Evolutionary conservation across 768 basidiomycete genomes (phyloP), one percentile per base, ranked within the genome.

Genomic region (Lepiota venenata): DNA sequence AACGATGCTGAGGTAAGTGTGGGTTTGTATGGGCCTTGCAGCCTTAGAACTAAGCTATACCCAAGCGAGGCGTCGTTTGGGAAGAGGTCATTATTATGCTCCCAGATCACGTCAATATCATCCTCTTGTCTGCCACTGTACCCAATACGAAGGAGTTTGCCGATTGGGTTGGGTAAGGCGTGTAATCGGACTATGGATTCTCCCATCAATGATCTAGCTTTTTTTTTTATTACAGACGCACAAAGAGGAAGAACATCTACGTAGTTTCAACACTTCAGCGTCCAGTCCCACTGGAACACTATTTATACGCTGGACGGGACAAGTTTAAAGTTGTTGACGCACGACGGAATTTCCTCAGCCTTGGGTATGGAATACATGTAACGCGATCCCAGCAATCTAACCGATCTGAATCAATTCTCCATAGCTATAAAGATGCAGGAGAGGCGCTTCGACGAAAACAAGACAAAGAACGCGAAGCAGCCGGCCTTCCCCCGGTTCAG

Each of bases 51-150:
- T 61, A 57, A 44, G 59, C 45, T 18, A 14, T 47, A 14, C 37
- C 41, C 39, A 65, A 98, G 96, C 81, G 97, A 65, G 97, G 97
- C 38, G 97, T 99, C 15, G 97, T 99, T 11, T 99, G 97, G 97
- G 96, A 99, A 71, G 96, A 99, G 72, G 96, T 99, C 22, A 99
- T 99, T 60, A 99, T 99, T 68, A 98, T 99, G 94, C 77, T 99
- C 11, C 97, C 97, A 0, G 97, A 98, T 60, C 96, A 99, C 70
- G 90, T 98, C 67, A 96, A 90, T 69, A 98, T 99, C 64, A 98
- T 99, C 52, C 75, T 99, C 40, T 76, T 99, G 14, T 98, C 95
- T 2, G 97, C 97, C 8, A 99, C 97, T 2, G 96, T 99, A 0
- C 95, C 97, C 7, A 99, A 99, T 64, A 93, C 95, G 11, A 92